These are phyloP conservation scores for Candida sphagnicola DNA, from an alignment of 805 yeast genomes.

Conservation along the genomic window DNA sequence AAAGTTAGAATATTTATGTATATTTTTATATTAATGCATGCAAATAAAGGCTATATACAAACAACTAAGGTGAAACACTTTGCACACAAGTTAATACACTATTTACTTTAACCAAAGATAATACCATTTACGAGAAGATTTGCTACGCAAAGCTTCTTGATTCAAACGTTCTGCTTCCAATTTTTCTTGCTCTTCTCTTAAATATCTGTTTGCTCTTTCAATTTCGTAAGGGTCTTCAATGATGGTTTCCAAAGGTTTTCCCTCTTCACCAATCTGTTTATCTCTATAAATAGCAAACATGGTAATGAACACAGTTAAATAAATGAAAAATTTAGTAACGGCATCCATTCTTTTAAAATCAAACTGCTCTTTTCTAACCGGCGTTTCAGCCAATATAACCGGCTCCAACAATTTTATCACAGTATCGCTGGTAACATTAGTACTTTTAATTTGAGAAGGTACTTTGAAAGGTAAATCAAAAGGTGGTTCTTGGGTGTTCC, in stretches of 20 bases:
- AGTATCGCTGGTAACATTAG: constrained; percentile 20
- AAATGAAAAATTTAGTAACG: constrained; percentile 50
- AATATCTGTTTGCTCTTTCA: constrained; percentile 19
- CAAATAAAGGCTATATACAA: neutral
- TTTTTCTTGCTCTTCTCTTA: constrained; percentile 13
- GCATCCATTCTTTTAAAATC: constrained; percentile 54
- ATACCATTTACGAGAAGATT: constrained; percentile 41
- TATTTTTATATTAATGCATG: no score
- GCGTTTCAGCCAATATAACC: constrained; percentile 41
- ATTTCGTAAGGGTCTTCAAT: constrained; percentile 36
- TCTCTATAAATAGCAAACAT: constrained; percentile 55
- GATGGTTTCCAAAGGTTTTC: constrained; percentile 36
- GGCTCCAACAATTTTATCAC: constrained; percentile 30
- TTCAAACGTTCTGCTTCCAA: constrained; percentile 10
- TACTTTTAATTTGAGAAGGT: constrained; percentile 30
- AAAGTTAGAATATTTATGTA: no score
- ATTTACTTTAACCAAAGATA: constrained; percentile 44
- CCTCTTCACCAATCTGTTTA: constrained; percentile 43
- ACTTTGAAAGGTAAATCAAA: constrained; percentile 56
- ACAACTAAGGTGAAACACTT: no score
- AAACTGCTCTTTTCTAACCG: constrained; percentile 41
- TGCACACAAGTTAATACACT: no score
- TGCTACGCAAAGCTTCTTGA: constrained; percentile 7
- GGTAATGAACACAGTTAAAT: constrained; percentile 43
- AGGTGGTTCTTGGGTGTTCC: constrained; percentile 44